Percentiles rank a stretch among this genome's conserved stretches.
phyloP scores from a whole-genome alignment of 1,284 basidiomycete species.

The Polyporus tsugae region DNA sequence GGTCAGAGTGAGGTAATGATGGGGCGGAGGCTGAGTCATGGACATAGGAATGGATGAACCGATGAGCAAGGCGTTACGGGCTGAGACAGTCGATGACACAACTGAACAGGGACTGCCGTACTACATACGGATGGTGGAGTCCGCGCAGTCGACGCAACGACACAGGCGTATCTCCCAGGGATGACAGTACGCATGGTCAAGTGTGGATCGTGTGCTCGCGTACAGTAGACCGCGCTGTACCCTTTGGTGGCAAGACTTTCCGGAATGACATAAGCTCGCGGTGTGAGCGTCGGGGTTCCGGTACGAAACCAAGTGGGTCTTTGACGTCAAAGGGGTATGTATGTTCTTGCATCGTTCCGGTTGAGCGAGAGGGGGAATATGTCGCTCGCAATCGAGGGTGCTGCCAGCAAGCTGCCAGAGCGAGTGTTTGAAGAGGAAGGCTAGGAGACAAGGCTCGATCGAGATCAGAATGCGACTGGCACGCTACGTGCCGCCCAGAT shows the following conservation, averaged over 20 bases:
- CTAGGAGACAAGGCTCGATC: conserved; percentile 13
- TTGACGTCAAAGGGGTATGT: background rate
- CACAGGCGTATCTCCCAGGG: background rate
- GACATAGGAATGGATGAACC: background rate
- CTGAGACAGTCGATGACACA: background rate
- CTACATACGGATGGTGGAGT: background rate
- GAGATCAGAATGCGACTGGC: conserved; percentile 16
- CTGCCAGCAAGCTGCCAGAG: background rate
- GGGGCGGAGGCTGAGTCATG: conserved; percentile 6
- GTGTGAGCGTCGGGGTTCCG: background rate
- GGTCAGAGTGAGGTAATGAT: conserved; percentile 11
- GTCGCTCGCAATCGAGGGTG: background rate
- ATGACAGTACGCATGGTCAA: background rate
- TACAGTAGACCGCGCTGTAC: conserved; percentile 13
- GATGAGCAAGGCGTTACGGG: background rate
- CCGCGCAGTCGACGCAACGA: no score
- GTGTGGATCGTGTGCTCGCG: conserved; percentile 8
- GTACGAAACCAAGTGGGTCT: background rate
- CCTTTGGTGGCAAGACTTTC: conserved; percentile 12
- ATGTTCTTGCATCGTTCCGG: background rate
- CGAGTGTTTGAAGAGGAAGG: background rate
- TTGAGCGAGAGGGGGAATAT: background rate
- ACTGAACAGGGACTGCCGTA: background rate
- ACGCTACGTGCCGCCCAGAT: background rate
- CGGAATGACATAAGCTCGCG: background rate